A percentile compares a stretch with the other conserved stretches of the same genome.
Conservation (phyloP, 768 basidiomycete species). For the Hortiboletus campestris region DNA sequence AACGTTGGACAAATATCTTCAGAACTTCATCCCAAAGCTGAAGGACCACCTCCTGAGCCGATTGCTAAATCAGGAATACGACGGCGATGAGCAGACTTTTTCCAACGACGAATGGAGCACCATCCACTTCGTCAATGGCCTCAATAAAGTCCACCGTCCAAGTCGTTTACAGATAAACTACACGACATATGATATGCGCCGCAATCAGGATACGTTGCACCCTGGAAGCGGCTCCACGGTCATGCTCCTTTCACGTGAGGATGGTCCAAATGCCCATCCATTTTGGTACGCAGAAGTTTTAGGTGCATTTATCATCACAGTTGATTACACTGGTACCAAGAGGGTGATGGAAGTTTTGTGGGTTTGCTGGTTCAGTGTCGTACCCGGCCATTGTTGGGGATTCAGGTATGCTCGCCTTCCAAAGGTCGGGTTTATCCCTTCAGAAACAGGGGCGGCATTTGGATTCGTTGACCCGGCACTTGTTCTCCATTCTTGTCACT, state of each 20-base stretch:
- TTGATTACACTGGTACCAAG: slow-evolving; percentile 1
- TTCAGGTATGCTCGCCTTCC: slow-evolving; percentile 14
- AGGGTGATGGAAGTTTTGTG: slow-evolving; percentile 25
- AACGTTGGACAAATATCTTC: not conserved
- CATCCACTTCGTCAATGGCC: too few species aligned
- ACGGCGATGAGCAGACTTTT: not conserved
- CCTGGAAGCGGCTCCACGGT: slow-evolving; percentile 14
- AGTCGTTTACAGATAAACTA: not conserved
- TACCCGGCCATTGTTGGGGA: slow-evolving; percentile 8
- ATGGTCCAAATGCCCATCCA: slow-evolving; percentile 10
- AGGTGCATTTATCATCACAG: slow-evolving; percentile 21
- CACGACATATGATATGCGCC: too few species aligned
- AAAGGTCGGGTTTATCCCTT: slow-evolving; percentile 19
- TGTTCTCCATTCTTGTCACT: slow-evolving; percentile 21
- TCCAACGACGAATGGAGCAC: not conserved
- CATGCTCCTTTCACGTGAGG: slow-evolving; percentile 19
- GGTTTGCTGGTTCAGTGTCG: slow-evolving; percentile 25
- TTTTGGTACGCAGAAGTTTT: slow-evolving; percentile 25
- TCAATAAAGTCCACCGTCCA: too few species aligned
- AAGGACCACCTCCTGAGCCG: not conserved
- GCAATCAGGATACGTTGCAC: slow-evolving; percentile 17
- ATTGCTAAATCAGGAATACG: not conserved
- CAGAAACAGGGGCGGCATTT: slow-evolving; percentile 9
- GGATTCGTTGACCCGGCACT: not conserved
- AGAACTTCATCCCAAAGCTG: not conserved